Conservation (phyloP, 2,329 filamentous ascomycete genomes). For the Lasiodiplodia sp. region DNA sequence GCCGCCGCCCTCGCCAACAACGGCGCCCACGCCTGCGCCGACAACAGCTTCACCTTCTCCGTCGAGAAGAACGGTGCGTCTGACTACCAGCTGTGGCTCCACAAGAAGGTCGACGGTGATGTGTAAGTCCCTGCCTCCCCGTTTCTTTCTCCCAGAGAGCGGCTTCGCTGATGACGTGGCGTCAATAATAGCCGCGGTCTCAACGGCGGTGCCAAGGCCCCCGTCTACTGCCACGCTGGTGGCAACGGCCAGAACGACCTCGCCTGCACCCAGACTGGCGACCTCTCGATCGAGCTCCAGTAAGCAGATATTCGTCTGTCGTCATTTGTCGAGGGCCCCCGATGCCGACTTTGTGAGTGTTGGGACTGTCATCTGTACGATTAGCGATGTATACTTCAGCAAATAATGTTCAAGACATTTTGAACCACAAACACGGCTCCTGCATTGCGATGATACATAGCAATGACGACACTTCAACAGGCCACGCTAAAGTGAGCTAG, state of each 20-base stretch:
- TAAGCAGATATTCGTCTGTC: background rate
- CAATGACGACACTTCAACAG: too few species aligned
- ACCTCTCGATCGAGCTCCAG: constrained; percentile 6
- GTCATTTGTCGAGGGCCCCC: background rate
- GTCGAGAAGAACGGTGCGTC: background rate
- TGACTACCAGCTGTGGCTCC: constrained; percentile 3
- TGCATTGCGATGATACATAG: too few species aligned
- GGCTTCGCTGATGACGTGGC: background rate
- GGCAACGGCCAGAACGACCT: constrained; percentile 2
- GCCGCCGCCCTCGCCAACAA: background rate
- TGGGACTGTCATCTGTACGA: background rate
- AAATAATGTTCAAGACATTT: background rate
- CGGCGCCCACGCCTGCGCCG: constrained; percentile 5
- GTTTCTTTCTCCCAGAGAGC: too few species aligned
- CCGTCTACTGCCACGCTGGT: constrained; percentile 11
- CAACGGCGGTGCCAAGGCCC: background rate
- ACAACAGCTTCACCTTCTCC: constrained; percentile 11
- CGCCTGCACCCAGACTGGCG: constrained; percentile 8
- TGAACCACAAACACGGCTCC: too few species aligned
- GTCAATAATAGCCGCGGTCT: background rate
- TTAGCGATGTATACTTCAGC: background rate
- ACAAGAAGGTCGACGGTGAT: constrained; percentile 14
- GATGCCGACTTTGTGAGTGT: background rate
- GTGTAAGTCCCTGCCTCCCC: background rate
- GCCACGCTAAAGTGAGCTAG: too few species aligned